Evolutionary conservation across 225 moss, liverwort and hornwort species (phyloP).

Genomic region (Physcomitrium patens): DNA sequence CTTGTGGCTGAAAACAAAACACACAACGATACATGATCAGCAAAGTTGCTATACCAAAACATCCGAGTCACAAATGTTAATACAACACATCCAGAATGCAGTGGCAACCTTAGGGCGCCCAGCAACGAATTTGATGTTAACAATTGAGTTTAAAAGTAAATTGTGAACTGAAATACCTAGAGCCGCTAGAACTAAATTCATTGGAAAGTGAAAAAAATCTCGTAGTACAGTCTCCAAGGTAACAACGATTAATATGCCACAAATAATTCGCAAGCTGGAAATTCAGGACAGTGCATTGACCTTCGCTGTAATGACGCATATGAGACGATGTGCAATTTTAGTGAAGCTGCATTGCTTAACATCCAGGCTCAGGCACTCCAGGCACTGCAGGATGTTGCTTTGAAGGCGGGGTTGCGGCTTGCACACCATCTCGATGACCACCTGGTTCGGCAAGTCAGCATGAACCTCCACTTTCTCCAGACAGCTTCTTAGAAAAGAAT

Average conservation of each 20-base stretch:
- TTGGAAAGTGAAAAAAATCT: no score
- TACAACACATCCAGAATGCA: neutral
- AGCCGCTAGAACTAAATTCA: no score
- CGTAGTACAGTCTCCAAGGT: no score
- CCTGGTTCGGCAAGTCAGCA: constrained; percentile 51
- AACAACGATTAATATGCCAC: neutral
- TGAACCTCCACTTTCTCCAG: constrained; percentile 57
- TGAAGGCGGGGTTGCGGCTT: constrained; percentile 50
- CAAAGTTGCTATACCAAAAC: neutral
- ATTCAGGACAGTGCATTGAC: constrained; percentile 19
- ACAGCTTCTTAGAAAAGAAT: constrained; percentile 29
- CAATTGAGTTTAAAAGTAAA: no score
- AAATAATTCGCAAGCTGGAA: neutral
- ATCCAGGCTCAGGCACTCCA: constrained; percentile 53
- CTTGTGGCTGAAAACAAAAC: constrained; percentile 30
- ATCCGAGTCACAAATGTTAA: neutral
- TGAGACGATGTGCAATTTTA: constrained; percentile 47
- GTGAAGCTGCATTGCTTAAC: constrained; percentile 61
- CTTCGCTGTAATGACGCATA: constrained; percentile 52
- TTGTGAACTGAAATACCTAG: no score
- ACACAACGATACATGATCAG: neutral
- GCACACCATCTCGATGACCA: constrained; percentile 56
- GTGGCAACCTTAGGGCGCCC: neutral
- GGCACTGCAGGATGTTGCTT: constrained; percentile 46
- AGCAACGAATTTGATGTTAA: no score